Base-by-base conservation (phyloP, 441 rosid species). In the Iberis amara region DNA sequence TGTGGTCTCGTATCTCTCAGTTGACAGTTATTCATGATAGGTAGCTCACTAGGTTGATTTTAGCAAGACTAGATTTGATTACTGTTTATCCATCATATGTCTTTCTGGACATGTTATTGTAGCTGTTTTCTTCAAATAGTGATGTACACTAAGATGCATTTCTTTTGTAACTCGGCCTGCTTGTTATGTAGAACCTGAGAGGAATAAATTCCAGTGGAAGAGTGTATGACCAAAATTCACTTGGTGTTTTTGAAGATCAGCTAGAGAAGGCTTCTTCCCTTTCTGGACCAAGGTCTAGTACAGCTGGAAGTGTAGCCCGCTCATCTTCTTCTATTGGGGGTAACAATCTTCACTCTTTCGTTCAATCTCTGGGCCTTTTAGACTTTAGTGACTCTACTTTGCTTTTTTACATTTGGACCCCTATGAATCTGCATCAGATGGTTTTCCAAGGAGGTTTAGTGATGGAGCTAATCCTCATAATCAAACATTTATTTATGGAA, bases 401-500 rank as follows among this genome's bases (percentile, higher is more conserved):
- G 65, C 62, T 62, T 72, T n/a, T 56, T 55, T 64, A 31, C 48
- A 64, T 58, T 50, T 80, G 39, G 81, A 72, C 50, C 56, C 56
- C 57, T 79, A 78, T 70, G 88, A 75, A 42, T 76, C 68, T 51
- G 55, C 65, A 40, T 45, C 65, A 44, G 86, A 74, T 28, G 74
- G 65, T 64, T 75, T 90, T 59, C 79, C 86, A 18, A 80, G 67
- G 79, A 81, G 82, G 68, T 71, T 80, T 53, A 39, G 50, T 46
- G 87, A 85, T 55, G 82, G 76, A 59, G 61, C 70, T 53, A 76
- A 85, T 57, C 77, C 94, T 66, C 74, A 94, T 65, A 76, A 62
- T 68, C 61, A 79, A 50, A 72, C 55, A 31, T 66, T 69, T 55
- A 88, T 79, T 55, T 72, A 73, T 76, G 83, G 79, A 72, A 61